Conservation (phyloP, 305 asterid species). For the Solanum chacoense region DNA sequence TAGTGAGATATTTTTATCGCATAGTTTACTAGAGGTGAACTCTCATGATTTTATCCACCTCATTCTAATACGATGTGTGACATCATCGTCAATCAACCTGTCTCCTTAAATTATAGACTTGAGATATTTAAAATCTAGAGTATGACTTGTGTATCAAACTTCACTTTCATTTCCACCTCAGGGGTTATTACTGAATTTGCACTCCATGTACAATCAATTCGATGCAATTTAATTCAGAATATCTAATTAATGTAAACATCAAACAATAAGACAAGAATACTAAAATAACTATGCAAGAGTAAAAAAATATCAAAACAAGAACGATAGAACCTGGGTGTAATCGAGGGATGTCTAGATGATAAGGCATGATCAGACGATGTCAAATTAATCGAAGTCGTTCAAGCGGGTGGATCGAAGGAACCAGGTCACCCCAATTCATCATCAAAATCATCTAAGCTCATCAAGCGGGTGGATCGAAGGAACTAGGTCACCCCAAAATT, state of each 20-base stretch:
- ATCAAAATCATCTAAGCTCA: not conserved
- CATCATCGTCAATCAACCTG: not conserved
- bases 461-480: not conserved
- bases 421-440: not conserved
- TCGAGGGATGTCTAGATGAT: fast-evolving
- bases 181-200: not conserved
- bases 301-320: not conserved
- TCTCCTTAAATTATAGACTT: not conserved
- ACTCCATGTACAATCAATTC: not conserved
- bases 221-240: not conserved
- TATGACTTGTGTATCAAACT: not conserved
- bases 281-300: not conserved
- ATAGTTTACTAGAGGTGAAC: not conserved
- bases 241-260: not conserved
- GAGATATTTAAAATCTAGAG: not conserved
- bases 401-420: not conserved
- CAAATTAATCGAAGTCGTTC: fast-evolving
- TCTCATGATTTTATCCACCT: not conserved
- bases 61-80: not conserved
- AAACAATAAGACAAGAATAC: not conserved
- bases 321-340: not conserved
- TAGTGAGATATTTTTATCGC: not conserved
- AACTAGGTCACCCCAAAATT: not conserved
- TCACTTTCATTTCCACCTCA: not conserved
- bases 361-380: not conserved